phyloP scores from a whole-genome alignment of 768 basidiomycete species.

The Exsudoporus frostii region DNA sequence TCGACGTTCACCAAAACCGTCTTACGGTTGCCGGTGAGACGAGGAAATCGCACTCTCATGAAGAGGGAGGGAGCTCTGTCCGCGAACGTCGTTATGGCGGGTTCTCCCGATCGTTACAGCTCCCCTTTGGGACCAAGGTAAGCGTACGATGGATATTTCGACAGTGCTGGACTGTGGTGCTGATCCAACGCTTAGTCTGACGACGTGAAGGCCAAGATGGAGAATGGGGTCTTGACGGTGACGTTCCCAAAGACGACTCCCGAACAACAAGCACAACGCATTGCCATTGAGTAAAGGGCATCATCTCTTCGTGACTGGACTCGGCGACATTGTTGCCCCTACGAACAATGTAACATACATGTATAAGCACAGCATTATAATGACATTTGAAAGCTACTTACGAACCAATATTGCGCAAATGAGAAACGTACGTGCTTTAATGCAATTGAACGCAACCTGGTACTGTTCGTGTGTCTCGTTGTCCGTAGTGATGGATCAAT shows the following conservation, averaged over 20 bases:
- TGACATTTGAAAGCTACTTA: not conserved
- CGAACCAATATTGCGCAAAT: not conserved
- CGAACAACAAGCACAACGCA: constrained; percentile 40
- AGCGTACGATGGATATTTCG: not conserved
- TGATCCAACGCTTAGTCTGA: constrained; percentile 28
- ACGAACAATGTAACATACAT: not conserved
- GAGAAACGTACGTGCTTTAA: not conserved
- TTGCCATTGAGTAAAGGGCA: constrained; percentile 19
- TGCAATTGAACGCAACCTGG: too few relatives aligned
- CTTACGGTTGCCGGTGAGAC: constrained; percentile 47
- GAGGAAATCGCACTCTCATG: constrained; percentile 31
- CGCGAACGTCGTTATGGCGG: constrained; percentile 43
- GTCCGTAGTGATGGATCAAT: too few relatives aligned
- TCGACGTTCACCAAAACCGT: constrained; percentile 44
- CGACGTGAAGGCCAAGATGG: constrained; percentile 44
- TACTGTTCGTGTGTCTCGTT: too few relatives aligned
- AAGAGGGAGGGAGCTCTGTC: constrained; percentile 36
- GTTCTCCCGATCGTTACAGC: constrained; percentile 41
- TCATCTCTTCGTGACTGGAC: not conserved
- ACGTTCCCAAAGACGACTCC: constrained; percentile 41
- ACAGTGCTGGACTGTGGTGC: not conserved
- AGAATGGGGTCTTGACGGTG: constrained; percentile 42
- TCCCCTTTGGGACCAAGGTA: constrained; percentile 46
- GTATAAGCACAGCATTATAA: not conserved
- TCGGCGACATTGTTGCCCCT: not conserved